Percentiles rank a stretch among this genome's conserved stretches.
phyloP scores from a whole-genome alignment of 495 filamentous ascomycete genomes.

The Terfezia boudieri region DNA sequence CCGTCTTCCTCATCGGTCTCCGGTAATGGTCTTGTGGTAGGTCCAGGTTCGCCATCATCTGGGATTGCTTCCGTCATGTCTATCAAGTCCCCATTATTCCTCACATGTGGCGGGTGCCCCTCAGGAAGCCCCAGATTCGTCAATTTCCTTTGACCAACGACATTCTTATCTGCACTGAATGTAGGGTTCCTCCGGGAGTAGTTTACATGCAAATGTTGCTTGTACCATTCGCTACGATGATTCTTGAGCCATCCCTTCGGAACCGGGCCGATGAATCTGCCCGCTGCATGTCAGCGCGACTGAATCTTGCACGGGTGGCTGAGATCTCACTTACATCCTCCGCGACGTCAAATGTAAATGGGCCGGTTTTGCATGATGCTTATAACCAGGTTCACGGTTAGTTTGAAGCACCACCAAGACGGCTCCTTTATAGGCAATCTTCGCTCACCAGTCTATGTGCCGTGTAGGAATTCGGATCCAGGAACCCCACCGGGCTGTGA shows the following conservation, averaged over 20 bases:
- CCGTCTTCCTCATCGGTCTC: not conserved
- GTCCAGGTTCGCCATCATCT: not conserved
- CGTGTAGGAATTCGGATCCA: conserved; percentile 15
- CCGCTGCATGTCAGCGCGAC: not conserved
- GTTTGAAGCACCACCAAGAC: not conserved
- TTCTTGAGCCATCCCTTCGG: conserved; percentile 16
- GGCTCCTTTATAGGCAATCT: not conserved
- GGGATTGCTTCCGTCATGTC: not conserved
- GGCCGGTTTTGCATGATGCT: conserved; percentile 16
- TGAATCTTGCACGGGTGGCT: not conserved
- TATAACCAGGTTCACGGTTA: not conserved
- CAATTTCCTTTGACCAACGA: conserved; percentile 6
- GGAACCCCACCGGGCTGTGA: not conserved
- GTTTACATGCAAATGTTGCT: conserved; percentile 13
- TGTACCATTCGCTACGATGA: conserved; percentile 16
- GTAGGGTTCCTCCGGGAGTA: conserved; percentile 5
- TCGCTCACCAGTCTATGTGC: conserved; percentile 11
- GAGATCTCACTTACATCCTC: conserved; percentile 9
- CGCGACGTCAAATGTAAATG: conserved; percentile 17
- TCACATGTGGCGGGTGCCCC: not conserved
- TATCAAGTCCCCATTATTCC: not conserved
- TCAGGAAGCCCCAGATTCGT: conserved; percentile 4
- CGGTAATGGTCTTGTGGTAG: not conserved
- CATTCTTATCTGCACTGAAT: conserved; percentile 9
- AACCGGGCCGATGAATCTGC: conserved; percentile 17